Evolutionary conservation across 495 filamentous ascomycete species (phyloP), one percentile per base, ranked within the genome.

Genomic region (Penicillium nucicola): DNA sequence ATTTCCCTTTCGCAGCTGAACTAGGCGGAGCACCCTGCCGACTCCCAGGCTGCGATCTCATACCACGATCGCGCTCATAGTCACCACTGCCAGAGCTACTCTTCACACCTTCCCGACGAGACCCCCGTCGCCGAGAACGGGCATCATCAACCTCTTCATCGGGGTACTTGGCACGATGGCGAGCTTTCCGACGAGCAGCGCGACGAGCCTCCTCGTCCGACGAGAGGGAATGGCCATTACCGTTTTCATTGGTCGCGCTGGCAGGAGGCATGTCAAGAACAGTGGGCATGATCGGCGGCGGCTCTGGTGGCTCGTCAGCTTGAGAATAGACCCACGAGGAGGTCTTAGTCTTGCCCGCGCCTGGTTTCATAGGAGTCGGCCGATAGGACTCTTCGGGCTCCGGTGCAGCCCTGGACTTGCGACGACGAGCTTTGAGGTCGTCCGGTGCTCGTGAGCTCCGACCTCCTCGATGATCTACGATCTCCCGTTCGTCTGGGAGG

Each of bases 311-410:
- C 12, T 82, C 77, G 10, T 68, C 67, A 31, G 73, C 69, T 60
- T 82, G 74, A 1, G 74, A 77, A 50, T 84, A 67, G 4, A 85
- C 77, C 82, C 82, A 85, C 4, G 77, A 81, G 2, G 78, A 74
- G 38, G 78, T 84, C 59, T 85, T 83, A 44, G 84, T 77, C 56
- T 68, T 69, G 30, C 62, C 63, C 30, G 34, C 28, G 12, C 58
- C 52, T 14, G 52, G 52, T 25, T 58, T 55, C 18, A 64, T 23
- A 13, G 57, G 66, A 25, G 66, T 65, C 28, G 60, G 44, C 64
- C 65, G 67, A 52, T 62, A 54, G 9, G 65, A 65, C 5, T 47
- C 52, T 7, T 30, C 47, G 5, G 44, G 48, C 20, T 52, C 61
- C 11, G 60, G 60, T 2, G 57, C 47, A 0, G 56, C 61, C 19